Evolutionary conservation across 2,329 filamentous ascomycete genomes (phyloP).

Genomic region (Penicillium sumatraense): DNA sequence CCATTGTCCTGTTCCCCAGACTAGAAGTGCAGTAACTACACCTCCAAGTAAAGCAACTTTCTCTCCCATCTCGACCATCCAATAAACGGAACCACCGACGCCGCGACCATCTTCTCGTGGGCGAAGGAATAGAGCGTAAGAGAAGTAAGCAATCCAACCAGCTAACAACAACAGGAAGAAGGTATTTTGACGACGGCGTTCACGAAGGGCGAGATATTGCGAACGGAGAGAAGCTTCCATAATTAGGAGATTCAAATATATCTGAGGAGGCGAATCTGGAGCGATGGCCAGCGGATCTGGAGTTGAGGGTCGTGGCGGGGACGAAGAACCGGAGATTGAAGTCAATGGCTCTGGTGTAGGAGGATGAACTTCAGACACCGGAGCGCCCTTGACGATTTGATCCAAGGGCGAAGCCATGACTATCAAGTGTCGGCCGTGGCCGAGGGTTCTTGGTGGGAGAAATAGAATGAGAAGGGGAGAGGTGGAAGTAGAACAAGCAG

Average conservation of each 20-base stretch:
- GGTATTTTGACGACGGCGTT: conserved; percentile 86
- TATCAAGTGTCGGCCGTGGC: conserved; percentile 30
- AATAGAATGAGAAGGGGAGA: not conserved
- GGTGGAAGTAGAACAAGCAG: conserved; percentile 3
- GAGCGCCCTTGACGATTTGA: conserved; percentile 89
- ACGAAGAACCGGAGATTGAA: conserved; percentile 42
- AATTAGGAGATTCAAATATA: conserved; percentile 96
- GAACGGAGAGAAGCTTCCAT: conserved; percentile 92
- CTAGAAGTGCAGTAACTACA: conserved; percentile 79
- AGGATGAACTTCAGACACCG: conserved; percentile 55
- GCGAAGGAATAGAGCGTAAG: conserved; percentile 89
- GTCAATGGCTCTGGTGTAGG: conserved; percentile 31
- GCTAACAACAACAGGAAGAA: conserved; percentile 84
- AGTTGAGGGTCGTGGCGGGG: conserved; percentile 50
- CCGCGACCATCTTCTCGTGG: conserved; percentile 93
- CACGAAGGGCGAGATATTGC: conserved; percentile 88
- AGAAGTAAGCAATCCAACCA: conserved; percentile 82
- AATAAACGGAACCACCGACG: conserved; percentile 92
- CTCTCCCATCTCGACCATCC: conserved; percentile 88
- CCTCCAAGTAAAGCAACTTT: conserved; percentile 92
- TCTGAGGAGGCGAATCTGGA: conserved; percentile 91
- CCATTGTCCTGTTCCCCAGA: conserved; percentile 97
- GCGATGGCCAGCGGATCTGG: conserved; percentile 77
- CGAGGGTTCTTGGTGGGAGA: conserved; percentile 29
- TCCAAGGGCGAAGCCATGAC: conserved; percentile 72